These are phyloP conservation scores for Coemansia sp. DNA, from an alignment of 192 early-diverging fungal genomes.

Conservation along the genomic window DNA sequence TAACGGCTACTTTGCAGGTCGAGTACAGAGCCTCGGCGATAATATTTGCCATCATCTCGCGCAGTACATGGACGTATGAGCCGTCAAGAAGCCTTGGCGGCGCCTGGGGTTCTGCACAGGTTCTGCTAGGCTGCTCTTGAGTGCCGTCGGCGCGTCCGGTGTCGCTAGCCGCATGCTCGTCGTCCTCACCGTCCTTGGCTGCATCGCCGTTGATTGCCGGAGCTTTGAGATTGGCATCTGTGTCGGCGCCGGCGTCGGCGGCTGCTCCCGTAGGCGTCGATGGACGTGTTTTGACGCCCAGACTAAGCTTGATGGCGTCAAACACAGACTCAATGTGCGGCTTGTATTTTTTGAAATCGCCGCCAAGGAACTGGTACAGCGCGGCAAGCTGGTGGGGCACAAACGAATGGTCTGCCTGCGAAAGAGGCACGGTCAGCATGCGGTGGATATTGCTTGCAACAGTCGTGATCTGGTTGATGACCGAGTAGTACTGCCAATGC, in stretches of 20 bases:
- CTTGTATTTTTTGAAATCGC: constrained; percentile 55
- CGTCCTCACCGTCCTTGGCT: not conserved
- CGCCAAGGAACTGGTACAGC: constrained; percentile 52
- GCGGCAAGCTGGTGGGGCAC: constrained; percentile 49
- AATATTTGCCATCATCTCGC: constrained; percentile 45
- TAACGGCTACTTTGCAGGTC: constrained; percentile 25
- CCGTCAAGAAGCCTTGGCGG: constrained; percentile 13
- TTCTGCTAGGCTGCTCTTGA: not conserved
- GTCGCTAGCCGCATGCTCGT: not conserved
- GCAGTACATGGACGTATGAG: constrained; percentile 23
- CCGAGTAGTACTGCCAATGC: constrained; percentile 55
- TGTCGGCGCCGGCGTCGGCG: not conserved
- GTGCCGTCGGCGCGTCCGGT: not conserved
- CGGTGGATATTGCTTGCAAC: constrained; percentile 46
- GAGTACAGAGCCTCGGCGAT: constrained; percentile 50
- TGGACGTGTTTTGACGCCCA: constrained; percentile 8
- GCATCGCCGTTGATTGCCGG: not conserved
- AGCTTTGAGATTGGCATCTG: not conserved
- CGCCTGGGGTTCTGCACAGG: not conserved
- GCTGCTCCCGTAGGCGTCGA: constrained; percentile 3
- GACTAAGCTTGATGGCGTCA: constrained; percentile 34
- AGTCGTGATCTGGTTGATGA: constrained; percentile 46
- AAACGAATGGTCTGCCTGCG: constrained; percentile 33
- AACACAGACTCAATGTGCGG: constrained; percentile 40
- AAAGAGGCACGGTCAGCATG: constrained; percentile 19